A percentile compares a stretch with the other conserved stretches of the same genome.
These are phyloP conservation scores for Stenogyne calaminthoides DNA, from an alignment of 305 asterid species.

Conservation along the genomic window DNA sequence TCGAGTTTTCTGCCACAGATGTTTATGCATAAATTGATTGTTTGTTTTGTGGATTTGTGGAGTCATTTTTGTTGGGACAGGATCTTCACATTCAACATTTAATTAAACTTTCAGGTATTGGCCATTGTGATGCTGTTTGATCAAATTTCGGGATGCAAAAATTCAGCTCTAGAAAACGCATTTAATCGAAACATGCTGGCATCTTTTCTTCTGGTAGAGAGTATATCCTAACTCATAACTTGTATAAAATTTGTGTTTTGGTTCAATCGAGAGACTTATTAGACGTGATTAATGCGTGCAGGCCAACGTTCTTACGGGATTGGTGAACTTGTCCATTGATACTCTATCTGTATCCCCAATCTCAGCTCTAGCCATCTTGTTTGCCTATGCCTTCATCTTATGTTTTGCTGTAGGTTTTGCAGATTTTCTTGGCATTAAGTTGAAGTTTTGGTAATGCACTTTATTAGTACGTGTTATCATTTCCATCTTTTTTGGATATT, in stretches of 20 bases:
- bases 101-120: conserved; percentile 53
- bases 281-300: conserved; percentile 36
- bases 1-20: neutral
- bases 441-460: conserved; percentile 77
- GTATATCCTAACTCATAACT: neutral
- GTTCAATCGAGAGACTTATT: conserved; percentile 7
- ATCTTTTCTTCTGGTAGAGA: conserved; percentile 81
- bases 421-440: conserved; percentile 55
- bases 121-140: conserved; percentile 67
- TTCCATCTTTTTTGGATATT: neutral
- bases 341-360: conserved; percentile 59
- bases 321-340: conserved; percentile 74
- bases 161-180: conserved; percentile 64
- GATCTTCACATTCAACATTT: no score
- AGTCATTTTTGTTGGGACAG: no score
- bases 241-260: neutral
- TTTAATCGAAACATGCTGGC: conserved; percentile 69
- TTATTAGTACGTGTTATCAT: neutral
- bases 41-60: neutral
- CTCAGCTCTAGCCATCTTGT: conserved; percentile 62
- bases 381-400: conserved; percentile 57
- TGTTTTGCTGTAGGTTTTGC: conserved; percentile 58
- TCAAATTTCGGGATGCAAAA: conserved; percentile 47
- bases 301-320: conserved; percentile 88
- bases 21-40: no score